Evolutionary conservation across 768 basidiomycete species (phyloP).

Genomic region (Xerocomellus intermedius): DNA sequence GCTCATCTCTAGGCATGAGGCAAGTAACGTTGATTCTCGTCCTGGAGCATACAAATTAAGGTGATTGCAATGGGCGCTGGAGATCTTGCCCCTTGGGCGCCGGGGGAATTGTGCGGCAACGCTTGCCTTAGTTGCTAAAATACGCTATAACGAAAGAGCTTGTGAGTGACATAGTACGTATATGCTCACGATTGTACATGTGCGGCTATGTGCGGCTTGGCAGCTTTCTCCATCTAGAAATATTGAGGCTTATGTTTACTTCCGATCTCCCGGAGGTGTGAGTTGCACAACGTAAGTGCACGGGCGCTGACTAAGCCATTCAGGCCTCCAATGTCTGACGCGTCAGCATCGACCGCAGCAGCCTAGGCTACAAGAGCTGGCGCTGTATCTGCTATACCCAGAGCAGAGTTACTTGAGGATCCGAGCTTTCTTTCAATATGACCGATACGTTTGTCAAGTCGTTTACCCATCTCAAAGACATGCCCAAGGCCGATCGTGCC

Average conservation of each 20-base stretch:
- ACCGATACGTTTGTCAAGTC: conserved; percentile 59
- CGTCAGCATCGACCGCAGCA: conserved; percentile 8
- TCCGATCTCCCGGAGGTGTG: not conserved
- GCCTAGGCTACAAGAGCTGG: not conserved
- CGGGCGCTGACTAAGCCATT: conserved; percentile 13
- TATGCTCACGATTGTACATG: not conserved
- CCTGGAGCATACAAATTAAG: conserved; percentile 2
- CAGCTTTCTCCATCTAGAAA: not conserved
- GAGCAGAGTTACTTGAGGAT: not conserved
- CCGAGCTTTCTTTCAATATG: conserved; percentile 35
- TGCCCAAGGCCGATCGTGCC: conserved; percentile 66
- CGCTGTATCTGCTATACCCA: not conserved
- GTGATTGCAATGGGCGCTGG: not conserved
- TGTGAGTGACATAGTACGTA: not conserved
- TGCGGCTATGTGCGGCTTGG: too few relatives aligned
- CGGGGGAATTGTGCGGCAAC: not conserved
- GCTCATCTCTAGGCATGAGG: not conserved
- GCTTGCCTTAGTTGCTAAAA: not conserved
- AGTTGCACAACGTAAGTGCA: too few relatives aligned
- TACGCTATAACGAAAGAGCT: not conserved
- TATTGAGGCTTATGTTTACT: not conserved
- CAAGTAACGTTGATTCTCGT: too few relatives aligned
- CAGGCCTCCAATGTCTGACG: not conserved
- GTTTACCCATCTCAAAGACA: conserved; percentile 68
- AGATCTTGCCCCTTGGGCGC: not conserved